These are phyloP conservation scores for Scleromitrula shiraiana DNA, from an alignment of 2,329 filamentous ascomycete genomes.

Conservation along the genomic window DNA sequence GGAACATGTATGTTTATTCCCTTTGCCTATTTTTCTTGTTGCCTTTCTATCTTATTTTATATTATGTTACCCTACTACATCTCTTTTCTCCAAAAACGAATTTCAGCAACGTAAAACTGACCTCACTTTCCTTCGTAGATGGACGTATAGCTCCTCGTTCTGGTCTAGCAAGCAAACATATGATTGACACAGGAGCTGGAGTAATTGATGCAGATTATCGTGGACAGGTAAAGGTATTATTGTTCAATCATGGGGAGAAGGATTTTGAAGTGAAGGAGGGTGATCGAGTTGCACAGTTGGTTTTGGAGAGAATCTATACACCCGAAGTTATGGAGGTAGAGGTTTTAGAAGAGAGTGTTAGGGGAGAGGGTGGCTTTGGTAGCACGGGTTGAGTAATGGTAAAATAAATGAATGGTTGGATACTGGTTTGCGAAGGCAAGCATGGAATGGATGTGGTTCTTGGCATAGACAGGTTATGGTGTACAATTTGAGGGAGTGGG, in stretches of 20 bases:
- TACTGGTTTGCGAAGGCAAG: too few species aligned
- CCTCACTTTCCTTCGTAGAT: conserved; percentile 44
- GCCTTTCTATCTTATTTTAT: neutral
- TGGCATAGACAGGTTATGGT: too few species aligned
- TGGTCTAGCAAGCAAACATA: conserved; percentile 87
- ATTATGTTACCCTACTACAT: neutral
- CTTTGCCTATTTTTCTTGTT: neutral
- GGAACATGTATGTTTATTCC: conserved; percentile 67
- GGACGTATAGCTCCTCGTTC: conserved; percentile 84
- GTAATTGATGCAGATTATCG: conserved; percentile 98
- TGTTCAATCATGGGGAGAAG: conserved; percentile 82
- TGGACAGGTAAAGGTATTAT: conserved; percentile 84
- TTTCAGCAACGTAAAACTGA: too few species aligned
- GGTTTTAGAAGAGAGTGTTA: conserved; percentile 80
- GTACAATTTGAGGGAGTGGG: neutral
- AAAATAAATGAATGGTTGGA: neutral
- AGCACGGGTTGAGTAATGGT: conserved; percentile 56
- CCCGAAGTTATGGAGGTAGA: conserved; percentile 86
- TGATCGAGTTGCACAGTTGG: conserved; percentile 86
- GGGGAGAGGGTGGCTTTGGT: conserved; percentile 85
- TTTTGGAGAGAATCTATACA: conserved; percentile 90
- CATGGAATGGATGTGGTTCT: too few species aligned
- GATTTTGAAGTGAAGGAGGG: conserved; percentile 79
- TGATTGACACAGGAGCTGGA: conserved; percentile 91
- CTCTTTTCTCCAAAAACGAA: too few species aligned